These are phyloP conservation scores for Tetrastigma voinierianum DNA, from an alignment of 164 flowering plant genomes.

Conservation along the genomic window DNA sequence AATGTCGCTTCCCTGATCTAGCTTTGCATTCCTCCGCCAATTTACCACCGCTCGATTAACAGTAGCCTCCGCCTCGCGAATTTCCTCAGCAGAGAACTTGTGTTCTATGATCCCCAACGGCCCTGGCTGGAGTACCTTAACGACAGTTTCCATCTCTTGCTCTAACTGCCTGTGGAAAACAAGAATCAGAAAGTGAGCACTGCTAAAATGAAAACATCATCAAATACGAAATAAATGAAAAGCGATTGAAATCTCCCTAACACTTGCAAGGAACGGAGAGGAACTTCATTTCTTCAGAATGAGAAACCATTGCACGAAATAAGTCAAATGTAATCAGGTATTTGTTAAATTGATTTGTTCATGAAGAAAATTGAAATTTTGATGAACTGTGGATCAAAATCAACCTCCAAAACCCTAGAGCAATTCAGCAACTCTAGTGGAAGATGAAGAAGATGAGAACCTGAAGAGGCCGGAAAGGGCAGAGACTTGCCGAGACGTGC, in stretches of 20 bases:
- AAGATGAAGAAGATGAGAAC: slow-evolving; percentile 2
- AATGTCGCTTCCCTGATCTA: slow-evolving; percentile 39
- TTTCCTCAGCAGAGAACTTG: slow-evolving; percentile 72
- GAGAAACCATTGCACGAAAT: no score
- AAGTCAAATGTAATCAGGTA: no score
- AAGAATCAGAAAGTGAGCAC: not conserved
- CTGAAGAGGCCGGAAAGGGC: slow-evolving; percentile 29
- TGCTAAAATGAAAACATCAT: no score
- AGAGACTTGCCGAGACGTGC: slow-evolving; percentile 17
- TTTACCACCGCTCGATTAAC: slow-evolving; percentile 60
- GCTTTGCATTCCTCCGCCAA: slow-evolving; percentile 60
- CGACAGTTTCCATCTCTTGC: slow-evolving; percentile 83
- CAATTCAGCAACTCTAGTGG: not conserved
- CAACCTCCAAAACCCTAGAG: no score
- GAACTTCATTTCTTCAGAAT: no score
- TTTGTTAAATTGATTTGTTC: no score
- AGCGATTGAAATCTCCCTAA: no score
- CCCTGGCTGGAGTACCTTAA: slow-evolving; percentile 89
- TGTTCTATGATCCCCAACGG: slow-evolving; percentile 84
- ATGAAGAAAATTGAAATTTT: no score
- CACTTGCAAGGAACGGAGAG: no score
- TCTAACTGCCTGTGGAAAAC: slow-evolving; percentile 71
- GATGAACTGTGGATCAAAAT: no score
- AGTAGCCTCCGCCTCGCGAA: slow-evolving; percentile 54
- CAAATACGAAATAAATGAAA: no score